Evolutionary conservation across 805 yeast species (phyloP).

Genomic region (Hanseniaspora jakobsenii): DNA sequence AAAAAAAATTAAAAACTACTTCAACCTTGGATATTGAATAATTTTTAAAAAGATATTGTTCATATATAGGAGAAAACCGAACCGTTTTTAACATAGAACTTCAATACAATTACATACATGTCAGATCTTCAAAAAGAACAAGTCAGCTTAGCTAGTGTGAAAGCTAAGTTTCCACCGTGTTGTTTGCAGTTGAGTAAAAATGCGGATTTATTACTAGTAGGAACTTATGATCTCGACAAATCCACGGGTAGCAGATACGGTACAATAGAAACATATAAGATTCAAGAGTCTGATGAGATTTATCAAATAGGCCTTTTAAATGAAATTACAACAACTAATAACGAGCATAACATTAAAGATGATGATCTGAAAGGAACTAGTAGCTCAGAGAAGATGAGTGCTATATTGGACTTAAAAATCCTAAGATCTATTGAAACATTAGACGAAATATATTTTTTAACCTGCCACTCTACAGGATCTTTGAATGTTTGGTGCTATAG

Average conservation of each 20-base stretch:
- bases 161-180: constrained; percentile 69
- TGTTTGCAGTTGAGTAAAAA: constrained; percentile 50
- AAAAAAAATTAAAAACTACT: too few species aligned
- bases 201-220: constrained; percentile 45
- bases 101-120: too few species aligned
- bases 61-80: too few species aligned
- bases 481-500: constrained; percentile 48
- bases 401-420: constrained; percentile 68
- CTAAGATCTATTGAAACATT: constrained; percentile 38
- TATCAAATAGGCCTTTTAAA: too few species aligned
- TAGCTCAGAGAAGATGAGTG: constrained; percentile 31
- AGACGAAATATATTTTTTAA: constrained; percentile 30
- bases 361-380: not conserved
- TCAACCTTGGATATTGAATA: too few species aligned
- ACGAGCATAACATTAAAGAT: not conserved
- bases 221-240: constrained; percentile 68
- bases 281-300: not conserved
- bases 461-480: constrained; percentile 76
- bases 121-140: constrained; percentile 20
- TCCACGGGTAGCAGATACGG: constrained; percentile 54
- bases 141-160: constrained; percentile 20
- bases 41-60: too few species aligned
- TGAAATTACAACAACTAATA: too few species aligned
- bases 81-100: too few species aligned
- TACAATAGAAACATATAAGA: constrained; percentile 34